Evolutionary conservation across 306 rosid genomes (phyloP).

Genomic region (Hippophae tibetana): DNA sequence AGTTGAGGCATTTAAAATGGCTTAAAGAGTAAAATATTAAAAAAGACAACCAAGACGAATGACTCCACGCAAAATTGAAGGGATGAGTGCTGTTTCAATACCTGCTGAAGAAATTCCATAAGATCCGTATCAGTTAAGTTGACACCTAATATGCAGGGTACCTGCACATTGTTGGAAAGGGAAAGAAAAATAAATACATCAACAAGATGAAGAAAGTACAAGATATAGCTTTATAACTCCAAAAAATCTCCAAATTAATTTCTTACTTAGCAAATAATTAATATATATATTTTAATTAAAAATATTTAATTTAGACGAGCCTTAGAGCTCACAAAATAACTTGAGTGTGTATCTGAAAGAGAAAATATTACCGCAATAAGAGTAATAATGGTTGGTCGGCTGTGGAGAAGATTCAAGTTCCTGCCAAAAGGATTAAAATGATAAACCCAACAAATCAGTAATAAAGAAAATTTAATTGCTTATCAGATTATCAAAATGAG

Average conservation of each 20-base stretch:
- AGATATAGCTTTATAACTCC: constrained; percentile 1
- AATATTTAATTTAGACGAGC: not conserved
- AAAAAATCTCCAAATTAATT: constrained; percentile 4
- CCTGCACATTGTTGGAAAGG: constrained; percentile 35
- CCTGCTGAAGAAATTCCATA: constrained; percentile 97
- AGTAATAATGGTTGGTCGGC: constrained; percentile 36
- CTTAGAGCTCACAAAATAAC: not conserved
- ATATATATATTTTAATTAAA: not conserved
- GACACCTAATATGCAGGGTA: constrained; percentile 85
- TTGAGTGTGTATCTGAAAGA: constrained; percentile 3
- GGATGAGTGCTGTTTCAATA: constrained; percentile 12
- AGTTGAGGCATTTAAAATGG: not conserved
- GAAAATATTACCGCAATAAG: constrained; percentile 53
- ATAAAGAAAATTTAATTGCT: not conserved
- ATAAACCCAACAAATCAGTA: constrained; percentile 9
- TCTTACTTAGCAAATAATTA: not conserved
- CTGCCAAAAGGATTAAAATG: constrained; percentile 36
- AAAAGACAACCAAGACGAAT: constrained; percentile 7
- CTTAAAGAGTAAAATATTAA: constrained; percentile 1
- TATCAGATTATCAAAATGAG: not conserved
- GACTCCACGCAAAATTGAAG: constrained; percentile 6
- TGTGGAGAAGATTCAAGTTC: constrained; percentile 68
- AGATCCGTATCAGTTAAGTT: constrained; percentile 72
- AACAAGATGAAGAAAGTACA: constrained; percentile 8
- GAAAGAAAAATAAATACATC: constrained; percentile 10